Conservation (phyloP, 495 filamentous ascomycete species). For the Chaetomium tenue region DNA sequence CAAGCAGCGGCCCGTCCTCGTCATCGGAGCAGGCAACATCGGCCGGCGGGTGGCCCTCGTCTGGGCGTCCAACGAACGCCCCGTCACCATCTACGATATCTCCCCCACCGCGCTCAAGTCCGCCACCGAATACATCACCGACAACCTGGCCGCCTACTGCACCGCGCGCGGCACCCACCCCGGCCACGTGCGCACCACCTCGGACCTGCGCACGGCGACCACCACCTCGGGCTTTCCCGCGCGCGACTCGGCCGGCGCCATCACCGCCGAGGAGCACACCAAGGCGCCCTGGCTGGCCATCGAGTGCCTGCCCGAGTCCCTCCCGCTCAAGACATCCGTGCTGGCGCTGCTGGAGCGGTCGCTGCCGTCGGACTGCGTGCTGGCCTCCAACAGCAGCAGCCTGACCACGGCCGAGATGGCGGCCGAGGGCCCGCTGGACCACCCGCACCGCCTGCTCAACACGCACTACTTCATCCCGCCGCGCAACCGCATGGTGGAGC, state of each 20-base stretch:
- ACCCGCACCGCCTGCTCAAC: constrained; percentile 47
- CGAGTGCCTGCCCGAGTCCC: constrained; percentile 57
- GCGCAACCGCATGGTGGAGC: constrained; percentile 49
- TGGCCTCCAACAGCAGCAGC: constrained; percentile 54
- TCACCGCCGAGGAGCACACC: constrained; percentile 15
- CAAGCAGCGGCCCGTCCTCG: constrained; percentile 37
- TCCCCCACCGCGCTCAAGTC: constrained; percentile 31
- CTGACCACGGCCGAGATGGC: constrained; percentile 52
- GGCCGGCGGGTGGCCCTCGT: constrained; percentile 39
- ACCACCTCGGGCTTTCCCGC: constrained; percentile 22
- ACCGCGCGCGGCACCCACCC: constrained; percentile 29
- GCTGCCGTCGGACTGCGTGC: constrained; percentile 46
- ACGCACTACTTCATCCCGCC: constrained; percentile 60
- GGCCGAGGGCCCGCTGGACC: constrained; percentile 34
- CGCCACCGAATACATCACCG: constrained; percentile 38
- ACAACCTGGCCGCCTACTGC: constrained; percentile 38
- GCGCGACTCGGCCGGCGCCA: constrained; percentile 1
- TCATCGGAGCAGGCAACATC: constrained; percentile 41
- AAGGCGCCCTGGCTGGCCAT: constrained; percentile 51
- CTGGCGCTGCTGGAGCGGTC: constrained; percentile 49
- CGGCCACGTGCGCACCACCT: constrained; percentile 37
- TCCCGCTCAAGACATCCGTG: constrained; percentile 51
- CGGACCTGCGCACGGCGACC: constrained; percentile 33
- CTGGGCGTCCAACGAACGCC: constrained; percentile 39
- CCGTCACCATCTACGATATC: constrained; percentile 42